phyloP scores from a whole-genome alignment of 129 eudicot species.

The Pulicaria dysenterica region DNA sequence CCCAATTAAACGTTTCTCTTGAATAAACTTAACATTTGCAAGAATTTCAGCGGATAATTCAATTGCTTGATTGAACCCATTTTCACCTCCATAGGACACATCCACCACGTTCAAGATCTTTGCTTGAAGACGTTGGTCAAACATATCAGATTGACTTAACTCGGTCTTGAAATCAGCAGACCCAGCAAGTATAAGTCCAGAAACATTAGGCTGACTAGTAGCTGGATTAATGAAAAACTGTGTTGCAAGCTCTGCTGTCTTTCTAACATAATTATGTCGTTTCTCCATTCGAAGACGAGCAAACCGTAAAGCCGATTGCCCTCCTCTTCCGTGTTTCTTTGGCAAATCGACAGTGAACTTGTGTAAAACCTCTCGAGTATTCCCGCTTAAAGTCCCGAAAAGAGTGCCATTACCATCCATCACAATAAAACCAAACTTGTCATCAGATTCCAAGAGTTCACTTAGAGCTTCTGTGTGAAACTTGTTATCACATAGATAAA shows the following conservation, averaged over 20 bases:
- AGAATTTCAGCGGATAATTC: slow-evolving; percentile 47
- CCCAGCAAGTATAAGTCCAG: slow-evolving; percentile 51
- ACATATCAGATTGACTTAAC: slow-evolving; percentile 51
- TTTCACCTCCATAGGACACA: slow-evolving; percentile 50
- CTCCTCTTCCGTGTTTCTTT: slow-evolving; percentile 54
- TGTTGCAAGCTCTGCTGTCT: slow-evolving; percentile 21
- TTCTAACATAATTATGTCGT: slow-evolving; percentile 50
- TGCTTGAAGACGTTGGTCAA: slow-evolving; percentile 44
- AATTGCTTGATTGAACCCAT: slow-evolving; percentile 47
- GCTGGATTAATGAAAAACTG: slow-evolving; percentile 45
- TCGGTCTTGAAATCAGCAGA: slow-evolving; percentile 52
- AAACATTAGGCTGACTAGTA: slow-evolving; percentile 50
- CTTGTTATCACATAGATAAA: slow-evolving; percentile 51
- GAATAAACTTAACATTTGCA: slow-evolving; percentile 43
- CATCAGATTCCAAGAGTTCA: slow-evolving; percentile 46
- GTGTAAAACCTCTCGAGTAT: slow-evolving; percentile 42
- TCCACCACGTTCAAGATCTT: slow-evolving; percentile 46
- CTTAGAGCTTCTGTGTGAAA: slow-evolving; percentile 51
- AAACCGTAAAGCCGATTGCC: slow-evolving; percentile 49
- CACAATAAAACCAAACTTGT: slow-evolving; percentile 47
- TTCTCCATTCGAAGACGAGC: slow-evolving; percentile 55
- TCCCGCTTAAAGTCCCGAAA: slow-evolving; percentile 47
- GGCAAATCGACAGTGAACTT: slow-evolving; percentile 49
- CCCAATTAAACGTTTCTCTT: slow-evolving; percentile 45
- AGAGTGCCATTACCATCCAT: slow-evolving; percentile 55